These are phyloP conservation scores for Filobasidium floriforme DNA, from an alignment of 768 basidiomycete species.

Conservation along the genomic window DNA sequence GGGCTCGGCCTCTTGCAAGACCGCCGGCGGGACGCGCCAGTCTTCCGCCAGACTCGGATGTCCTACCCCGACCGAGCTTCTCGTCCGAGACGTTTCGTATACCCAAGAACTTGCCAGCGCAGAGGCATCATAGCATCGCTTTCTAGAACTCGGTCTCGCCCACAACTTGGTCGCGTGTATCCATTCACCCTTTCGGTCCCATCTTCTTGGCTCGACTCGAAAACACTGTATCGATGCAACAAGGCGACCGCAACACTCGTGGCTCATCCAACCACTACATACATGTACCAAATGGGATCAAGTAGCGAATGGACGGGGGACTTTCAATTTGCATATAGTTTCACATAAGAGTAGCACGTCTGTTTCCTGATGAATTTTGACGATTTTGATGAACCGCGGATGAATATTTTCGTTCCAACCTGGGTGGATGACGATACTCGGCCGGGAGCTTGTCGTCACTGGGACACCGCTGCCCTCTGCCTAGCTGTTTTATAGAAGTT, in stretches of 20 bases:
- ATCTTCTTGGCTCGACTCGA: background rate
- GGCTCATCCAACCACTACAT: no score
- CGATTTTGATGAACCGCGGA: conserved; percentile 4
- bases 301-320: no score
- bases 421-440: no score
- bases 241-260: no score
- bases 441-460: no score
- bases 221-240: background rate
- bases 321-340: no score
- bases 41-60: background rate
- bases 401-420: background rate
- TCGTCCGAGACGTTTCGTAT: background rate
- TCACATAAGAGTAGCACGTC: no score
- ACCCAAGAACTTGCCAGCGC: background rate
- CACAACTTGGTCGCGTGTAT: background rate
- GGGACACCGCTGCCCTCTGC: no score
- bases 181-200: background rate
- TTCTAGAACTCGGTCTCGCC: background rate
- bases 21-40: background rate
- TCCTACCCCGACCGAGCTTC: background rate
- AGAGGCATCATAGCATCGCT: conserved; percentile 5
- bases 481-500: no score
- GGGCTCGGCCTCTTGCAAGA: background rate
- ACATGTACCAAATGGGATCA: no score
- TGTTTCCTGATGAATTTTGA: no score